Conservation (phyloP, 2,329 filamentous ascomycete genomes). For the Talaromyces sp. region DNA sequence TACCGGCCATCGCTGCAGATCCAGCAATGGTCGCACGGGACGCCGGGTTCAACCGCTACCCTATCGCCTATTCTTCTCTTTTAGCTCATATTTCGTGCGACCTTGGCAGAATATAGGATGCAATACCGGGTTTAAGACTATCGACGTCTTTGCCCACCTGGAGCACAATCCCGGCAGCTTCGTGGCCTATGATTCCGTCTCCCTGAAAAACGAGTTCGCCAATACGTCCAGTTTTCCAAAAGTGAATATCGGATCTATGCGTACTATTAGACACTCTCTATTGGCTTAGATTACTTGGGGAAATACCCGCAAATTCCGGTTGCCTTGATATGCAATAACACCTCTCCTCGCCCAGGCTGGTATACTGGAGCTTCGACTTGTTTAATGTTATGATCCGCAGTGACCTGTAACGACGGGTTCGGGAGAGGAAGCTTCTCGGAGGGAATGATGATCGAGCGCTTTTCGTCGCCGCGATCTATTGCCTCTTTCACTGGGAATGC, state of each 20-base stretch:
- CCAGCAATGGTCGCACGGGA: conserved; percentile 57
- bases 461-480: background rate
- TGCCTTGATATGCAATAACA: conserved; percentile 55
- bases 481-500: background rate
- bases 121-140: conserved; percentile 41
- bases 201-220: conserved; percentile 57
- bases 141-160: conserved; percentile 51
- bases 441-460: background rate
- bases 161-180: conserved; percentile 57
- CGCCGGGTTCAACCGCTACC: conserved; percentile 61
- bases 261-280: too few species aligned
- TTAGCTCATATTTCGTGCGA: background rate
- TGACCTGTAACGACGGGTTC: conserved; percentile 57
- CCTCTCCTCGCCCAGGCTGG: conserved; percentile 49
- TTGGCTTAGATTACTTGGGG: background rate
- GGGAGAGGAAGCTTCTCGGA: conserved; percentile 7
- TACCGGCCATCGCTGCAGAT: conserved; percentile 56
- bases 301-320: conserved; percentile 58
- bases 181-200: conserved; percentile 61
- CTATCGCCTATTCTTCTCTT: conserved; percentile 47
- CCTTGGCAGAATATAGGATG: background rate
- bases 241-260: conserved; percentile 58
- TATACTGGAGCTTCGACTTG: conserved; percentile 52
- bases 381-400: conserved; percentile 55
- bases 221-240: conserved; percentile 61